Evolutionary conservation across 1,284 basidiomycete species (phyloP).

Genomic region (Flammula alnicola): DNA sequence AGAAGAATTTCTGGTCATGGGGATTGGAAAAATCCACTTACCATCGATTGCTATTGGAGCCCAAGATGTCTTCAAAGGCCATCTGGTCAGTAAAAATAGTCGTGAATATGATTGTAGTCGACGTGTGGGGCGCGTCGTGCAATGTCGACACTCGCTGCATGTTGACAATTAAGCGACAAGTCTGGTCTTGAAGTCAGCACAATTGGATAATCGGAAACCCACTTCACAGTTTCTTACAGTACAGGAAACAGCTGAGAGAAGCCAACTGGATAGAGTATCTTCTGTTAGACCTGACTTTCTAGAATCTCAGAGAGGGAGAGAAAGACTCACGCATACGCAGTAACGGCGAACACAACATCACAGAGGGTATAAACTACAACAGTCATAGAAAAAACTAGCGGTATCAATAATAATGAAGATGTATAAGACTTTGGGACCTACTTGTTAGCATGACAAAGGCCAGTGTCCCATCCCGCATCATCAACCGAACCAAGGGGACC

Average conservation of each 20-base stretch:
- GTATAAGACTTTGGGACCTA: conserved; percentile 12
- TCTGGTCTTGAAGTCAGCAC: conserved; percentile 19
- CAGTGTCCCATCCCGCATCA: conserved; percentile 28
- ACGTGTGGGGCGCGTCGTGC: conserved; percentile 11
- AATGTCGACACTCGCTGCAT: conserved; percentile 26
- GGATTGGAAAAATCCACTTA: too few species aligned
- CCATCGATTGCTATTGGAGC: too few species aligned
- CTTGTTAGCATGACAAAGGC: conserved; percentile 24
- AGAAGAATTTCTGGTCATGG: too few species aligned
- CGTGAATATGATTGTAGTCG: conserved; percentile 30
- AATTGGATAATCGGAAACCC: background rate
- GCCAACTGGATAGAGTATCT: conserved; percentile 21
- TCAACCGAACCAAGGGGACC: conserved; percentile 24
- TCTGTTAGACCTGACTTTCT: background rate
- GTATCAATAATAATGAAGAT: background rate
- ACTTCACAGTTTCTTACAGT: conserved; percentile 20
- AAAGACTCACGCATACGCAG: conserved; percentile 30
- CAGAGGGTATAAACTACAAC: conserved; percentile 27
- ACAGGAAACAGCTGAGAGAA: conserved; percentile 28
- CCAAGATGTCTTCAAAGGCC: conserved; percentile 18
- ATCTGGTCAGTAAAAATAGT: conserved; percentile 25
- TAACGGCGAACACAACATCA: conserved; percentile 24
- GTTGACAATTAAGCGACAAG: conserved; percentile 36
- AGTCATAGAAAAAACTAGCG: conserved; percentile 26
- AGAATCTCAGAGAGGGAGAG: background rate